These are phyloP conservation scores for Umbelopsis sp. DNA, from an alignment of 192 early-diverging fungal species.

Conservation along the genomic window DNA sequence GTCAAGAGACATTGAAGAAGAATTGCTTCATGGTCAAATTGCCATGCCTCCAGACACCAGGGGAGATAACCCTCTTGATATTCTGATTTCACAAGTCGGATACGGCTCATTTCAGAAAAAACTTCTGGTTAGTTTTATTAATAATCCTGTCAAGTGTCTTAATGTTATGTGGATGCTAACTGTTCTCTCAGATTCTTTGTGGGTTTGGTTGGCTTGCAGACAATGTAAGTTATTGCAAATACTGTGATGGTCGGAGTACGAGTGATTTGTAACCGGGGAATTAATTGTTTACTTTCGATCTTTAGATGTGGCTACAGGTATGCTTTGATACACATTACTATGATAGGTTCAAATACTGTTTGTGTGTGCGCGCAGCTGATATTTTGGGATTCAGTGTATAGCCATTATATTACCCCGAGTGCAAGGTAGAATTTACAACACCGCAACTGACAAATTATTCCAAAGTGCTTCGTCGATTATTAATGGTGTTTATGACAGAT, in stretches of 20 bases:
- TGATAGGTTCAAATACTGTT: background rate
- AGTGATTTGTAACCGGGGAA: background rate
- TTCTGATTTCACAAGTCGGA: slow-evolving; percentile 69
- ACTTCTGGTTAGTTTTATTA: slow-evolving; percentile 44
- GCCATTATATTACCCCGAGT: slow-evolving; percentile 75
- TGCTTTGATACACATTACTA: background rate
- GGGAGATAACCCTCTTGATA: slow-evolving; percentile 50
- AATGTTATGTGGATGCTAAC: background rate
- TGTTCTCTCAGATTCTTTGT: slow-evolving; percentile 56
- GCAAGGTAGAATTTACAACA: slow-evolving; percentile 47
- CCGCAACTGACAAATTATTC: background rate
- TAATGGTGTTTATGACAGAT: slow-evolving; percentile 29
- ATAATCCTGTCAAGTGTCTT: background rate
- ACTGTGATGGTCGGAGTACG: background rate
- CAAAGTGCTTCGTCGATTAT: background rate
- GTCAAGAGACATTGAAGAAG: slow-evolving; percentile 10
- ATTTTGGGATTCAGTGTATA: slow-evolving; percentile 51
- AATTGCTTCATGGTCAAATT: slow-evolving; percentile 15
- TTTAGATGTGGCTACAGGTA: slow-evolving; percentile 66
- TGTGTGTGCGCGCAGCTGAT: background rate
- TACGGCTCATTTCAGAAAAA: slow-evolving; percentile 71
- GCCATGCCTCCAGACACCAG: slow-evolving; percentile 34
- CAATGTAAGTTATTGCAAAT: slow-evolving; percentile 64
- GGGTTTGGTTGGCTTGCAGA: slow-evolving; percentile 88
- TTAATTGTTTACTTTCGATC: slow-evolving; percentile 1